Conservation (phyloP, 345 rosid species). For the Lumnitzera littorea region DNA sequence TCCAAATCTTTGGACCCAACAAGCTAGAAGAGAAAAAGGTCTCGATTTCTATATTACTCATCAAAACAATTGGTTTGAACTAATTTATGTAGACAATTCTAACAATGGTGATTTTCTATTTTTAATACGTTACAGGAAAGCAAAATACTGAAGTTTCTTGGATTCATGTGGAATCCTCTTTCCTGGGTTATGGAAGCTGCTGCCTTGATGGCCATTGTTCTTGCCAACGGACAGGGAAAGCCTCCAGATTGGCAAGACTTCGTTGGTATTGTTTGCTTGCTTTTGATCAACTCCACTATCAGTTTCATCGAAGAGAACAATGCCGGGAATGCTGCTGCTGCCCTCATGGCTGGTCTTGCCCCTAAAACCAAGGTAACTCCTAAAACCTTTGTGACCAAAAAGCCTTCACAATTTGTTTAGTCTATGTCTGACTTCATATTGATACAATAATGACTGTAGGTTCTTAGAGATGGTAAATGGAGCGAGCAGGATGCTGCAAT, state of each 20-base stretch:
- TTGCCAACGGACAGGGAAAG: conserved; percentile 26
- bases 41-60: not conserved
- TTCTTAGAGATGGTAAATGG: conserved; percentile 34
- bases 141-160: conserved; percentile 32
- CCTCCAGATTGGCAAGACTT: conserved; percentile 38
- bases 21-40: conserved; percentile 44
- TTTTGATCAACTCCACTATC: conserved; percentile 34
- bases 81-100: not conserved
- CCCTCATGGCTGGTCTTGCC: conserved; percentile 38
- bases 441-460: conserved; percentile 7
- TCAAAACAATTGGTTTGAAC: not conserved
- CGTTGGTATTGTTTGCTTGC: conserved; percentile 29
- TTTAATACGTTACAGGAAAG: conserved; percentile 18
- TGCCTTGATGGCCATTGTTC: conserved; percentile 34
- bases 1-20: conserved; percentile 45
- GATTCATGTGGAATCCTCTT: conserved; percentile 40
- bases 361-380: conserved; percentile 28
- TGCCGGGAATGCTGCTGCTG: conserved; percentile 39
- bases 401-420: not conserved
- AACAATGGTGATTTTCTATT: not conserved
- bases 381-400: not conserved
- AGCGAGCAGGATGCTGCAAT: conserved; percentile 32
- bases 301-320: conserved; percentile 38
- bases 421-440: not conserved
- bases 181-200: conserved; percentile 44